Evolutionary conservation across 2,329 filamentous ascomycete species (phyloP).

Genomic region (Aspergillus sp.): DNA sequence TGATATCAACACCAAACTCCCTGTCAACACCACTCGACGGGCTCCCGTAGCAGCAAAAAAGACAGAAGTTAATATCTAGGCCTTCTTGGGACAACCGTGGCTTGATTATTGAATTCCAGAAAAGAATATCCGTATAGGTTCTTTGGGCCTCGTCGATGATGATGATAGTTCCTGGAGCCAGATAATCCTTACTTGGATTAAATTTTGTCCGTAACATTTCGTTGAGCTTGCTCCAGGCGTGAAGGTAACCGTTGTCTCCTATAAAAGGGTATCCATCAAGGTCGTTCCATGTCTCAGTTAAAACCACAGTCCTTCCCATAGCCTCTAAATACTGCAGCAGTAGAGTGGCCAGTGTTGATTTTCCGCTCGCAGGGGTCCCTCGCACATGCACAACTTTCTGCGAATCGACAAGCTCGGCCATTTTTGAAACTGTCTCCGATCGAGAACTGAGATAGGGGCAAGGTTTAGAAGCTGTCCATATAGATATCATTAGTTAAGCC

Average conservation of each 20-base stretch:
- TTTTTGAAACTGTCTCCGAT: conserved; percentile 7
- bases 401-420: conserved; percentile 6
- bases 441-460: too few species aligned
- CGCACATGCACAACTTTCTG: conserved; percentile 11
- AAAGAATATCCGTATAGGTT: conserved; percentile 6
- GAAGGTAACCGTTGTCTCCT: not conserved
- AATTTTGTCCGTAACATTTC: not conserved
- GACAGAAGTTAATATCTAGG: conserved; percentile 13
- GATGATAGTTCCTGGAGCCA: conserved; percentile 12
- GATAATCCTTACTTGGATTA: not conserved
- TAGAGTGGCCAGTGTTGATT: conserved; percentile 7
- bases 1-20: too few species aligned
- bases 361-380: conserved; percentile 15
- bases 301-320: conserved; percentile 1
- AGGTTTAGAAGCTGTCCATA: too few species aligned
- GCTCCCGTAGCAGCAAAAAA: conserved; percentile 21
- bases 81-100: conserved; percentile 1
- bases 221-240: not conserved
- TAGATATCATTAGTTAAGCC: too few species aligned
- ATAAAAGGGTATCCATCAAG: not conserved
- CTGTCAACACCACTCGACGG: not conserved
- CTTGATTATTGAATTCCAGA: conserved; percentile 17
- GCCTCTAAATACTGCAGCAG: conserved; percentile 1
- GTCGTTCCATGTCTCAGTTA: conserved; percentile 1
- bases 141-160: conserved; percentile 16